A percentile compares a stretch with the other conserved stretches of the same genome.
Conservation (phyloP, 2,329 filamentous ascomycete genomes). For the Colletotrichum theobromicola region DNA sequence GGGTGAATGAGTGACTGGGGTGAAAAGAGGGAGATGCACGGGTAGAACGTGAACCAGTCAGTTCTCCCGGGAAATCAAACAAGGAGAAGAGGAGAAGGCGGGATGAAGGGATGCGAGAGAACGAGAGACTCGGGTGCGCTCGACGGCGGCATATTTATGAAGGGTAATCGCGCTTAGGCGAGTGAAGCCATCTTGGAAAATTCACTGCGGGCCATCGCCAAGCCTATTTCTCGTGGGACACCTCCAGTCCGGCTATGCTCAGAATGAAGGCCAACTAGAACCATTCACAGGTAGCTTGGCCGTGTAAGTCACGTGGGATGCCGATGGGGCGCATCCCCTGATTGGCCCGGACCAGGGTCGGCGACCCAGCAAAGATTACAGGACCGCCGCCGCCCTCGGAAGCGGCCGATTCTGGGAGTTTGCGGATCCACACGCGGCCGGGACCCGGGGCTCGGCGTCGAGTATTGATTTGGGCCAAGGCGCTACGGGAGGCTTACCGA, state of each 20-base stretch:
- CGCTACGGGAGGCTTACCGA: not conserved
- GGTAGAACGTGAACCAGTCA: not conserved
- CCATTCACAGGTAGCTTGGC: not conserved
- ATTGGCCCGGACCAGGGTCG: not conserved
- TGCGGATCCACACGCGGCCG: not conserved
- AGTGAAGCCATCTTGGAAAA: not conserved
- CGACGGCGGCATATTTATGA: not conserved
- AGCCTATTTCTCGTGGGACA: not conserved
- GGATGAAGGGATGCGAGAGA: not conserved
- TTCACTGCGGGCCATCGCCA: not conserved
- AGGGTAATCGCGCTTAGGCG: not conserved
- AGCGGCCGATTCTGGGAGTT: not conserved
- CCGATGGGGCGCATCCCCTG: not conserved
- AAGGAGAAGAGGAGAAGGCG: not conserved
- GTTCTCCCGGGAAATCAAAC: not conserved
- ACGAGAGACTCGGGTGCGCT: not conserved
- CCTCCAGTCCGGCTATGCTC: not conserved
- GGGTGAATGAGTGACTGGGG: not conserved
- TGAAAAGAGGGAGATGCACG: not conserved
- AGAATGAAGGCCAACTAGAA: not conserved
- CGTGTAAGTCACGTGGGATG: not conserved
- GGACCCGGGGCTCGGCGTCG: not conserved
- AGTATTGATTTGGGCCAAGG: conserved; percentile 1
- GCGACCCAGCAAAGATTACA: not conserved
- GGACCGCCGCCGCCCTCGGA: not conserved